Percentiles rank a stretch among this genome's conserved stretches.
phyloP scores from a whole-genome alignment of 116 monocot species.

The Zostera marina region DNA sequence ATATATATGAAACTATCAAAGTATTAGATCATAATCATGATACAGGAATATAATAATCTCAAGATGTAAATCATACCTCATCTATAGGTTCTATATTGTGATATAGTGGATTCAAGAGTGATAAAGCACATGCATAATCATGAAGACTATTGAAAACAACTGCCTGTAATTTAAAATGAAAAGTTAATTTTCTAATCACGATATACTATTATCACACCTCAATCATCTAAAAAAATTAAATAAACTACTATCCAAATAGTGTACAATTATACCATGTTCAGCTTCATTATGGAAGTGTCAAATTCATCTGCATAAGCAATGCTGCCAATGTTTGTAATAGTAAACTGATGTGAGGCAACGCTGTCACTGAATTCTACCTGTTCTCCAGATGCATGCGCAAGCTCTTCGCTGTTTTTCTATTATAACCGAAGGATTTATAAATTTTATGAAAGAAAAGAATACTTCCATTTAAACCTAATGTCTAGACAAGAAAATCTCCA shows the following conservation, averaged over 20 bases:
- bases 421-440: neutral
- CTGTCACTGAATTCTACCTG: slow-evolving; percentile 1
- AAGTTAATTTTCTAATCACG: neutral
- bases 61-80: slow-evolving; percentile 40
- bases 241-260: too few species aligned
- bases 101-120: slow-evolving; percentile 55
- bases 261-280: slow-evolving; percentile 42
- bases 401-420: slow-evolving; percentile 11
- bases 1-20: neutral
- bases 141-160: slow-evolving; percentile 57
- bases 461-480: neutral
- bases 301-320: slow-evolving; percentile 32
- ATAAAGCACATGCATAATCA: slow-evolving; percentile 44
- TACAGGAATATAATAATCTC: neutral
- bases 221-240: neutral
- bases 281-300: slow-evolving; percentile 45
- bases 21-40: neutral
- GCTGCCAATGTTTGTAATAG: slow-evolving; percentile 17
- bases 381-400: slow-evolving; percentile 10
- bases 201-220: too few species aligned
- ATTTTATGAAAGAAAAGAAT: neutral
- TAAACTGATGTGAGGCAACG: slow-evolving; percentile 19
- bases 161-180: slow-evolving; percentile 31
- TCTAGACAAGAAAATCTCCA: neutral
- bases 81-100: slow-evolving; percentile 67